Evolutionary conservation across 169 alveolate genomes (phyloP).

Genomic region (Eimeria tenella): DNA sequence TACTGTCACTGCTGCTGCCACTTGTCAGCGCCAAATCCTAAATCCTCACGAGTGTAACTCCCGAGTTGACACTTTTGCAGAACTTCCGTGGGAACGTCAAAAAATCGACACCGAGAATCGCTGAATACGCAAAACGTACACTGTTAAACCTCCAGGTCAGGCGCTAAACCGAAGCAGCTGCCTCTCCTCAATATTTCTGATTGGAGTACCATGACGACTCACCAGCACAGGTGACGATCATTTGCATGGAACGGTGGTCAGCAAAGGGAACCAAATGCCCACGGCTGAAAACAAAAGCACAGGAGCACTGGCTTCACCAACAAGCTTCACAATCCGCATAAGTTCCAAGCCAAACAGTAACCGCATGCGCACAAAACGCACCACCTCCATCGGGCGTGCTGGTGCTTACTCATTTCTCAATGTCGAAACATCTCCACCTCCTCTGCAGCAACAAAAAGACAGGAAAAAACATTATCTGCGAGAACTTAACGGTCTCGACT

Average conservation of each 20-base stretch:
- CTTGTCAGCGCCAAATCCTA: constrained; percentile 1
- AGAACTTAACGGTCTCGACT: not conserved
- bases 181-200: too few relatives aligned
- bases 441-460: not conserved
- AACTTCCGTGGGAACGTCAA: constrained; percentile 50
- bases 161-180: not conserved
- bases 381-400: not conserved
- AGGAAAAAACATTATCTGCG: not conserved
- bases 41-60: constrained; percentile 63
- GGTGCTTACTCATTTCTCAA: constrained; percentile 4
- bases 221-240: constrained; percentile 72
- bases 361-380: not conserved
- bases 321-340: too few relatives aligned
- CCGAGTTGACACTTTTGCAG: constrained; percentile 67
- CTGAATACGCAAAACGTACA: constrained; percentile 11
- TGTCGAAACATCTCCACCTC: constrained; percentile 47
- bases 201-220: not conserved
- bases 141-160: not conserved
- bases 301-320: not conserved
- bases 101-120: constrained; percentile 59
- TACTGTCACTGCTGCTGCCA: not conserved
- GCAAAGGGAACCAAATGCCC: constrained; percentile 59
- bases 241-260: constrained; percentile 67
- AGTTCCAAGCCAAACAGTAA: not conserved
- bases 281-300: constrained; percentile 1